These are phyloP conservation scores for Paramyrothecium sp. DNA, from an alignment of 2,329 filamentous ascomycete species.

Conservation along the genomic window DNA sequence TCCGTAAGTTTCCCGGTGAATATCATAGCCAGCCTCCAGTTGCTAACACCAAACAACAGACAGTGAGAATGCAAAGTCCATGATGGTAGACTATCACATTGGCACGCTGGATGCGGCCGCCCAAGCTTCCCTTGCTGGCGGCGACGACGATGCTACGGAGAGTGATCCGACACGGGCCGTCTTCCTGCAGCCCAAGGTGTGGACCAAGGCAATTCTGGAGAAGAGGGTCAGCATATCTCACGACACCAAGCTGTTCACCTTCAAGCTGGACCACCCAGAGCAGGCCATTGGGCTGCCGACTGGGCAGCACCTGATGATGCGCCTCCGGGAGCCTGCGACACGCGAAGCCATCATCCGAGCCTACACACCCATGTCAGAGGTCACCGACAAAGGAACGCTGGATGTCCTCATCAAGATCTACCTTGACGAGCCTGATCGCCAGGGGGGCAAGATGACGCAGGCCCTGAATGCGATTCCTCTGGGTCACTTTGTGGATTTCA, in stretches of 20 bases:
- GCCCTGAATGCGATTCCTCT: slow-evolving; percentile 72
- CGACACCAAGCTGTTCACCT: slow-evolving; percentile 80
- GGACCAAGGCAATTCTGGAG: slow-evolving; percentile 72
- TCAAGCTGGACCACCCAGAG: slow-evolving; percentile 68
- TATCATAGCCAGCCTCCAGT: not conserved
- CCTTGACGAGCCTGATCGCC: slow-evolving; percentile 51
- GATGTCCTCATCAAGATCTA: slow-evolving; percentile 85
- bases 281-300: slow-evolving; percentile 76
- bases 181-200: slow-evolving; percentile 71
- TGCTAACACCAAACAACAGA: slow-evolving; percentile 51
- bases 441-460: slow-evolving; percentile 79
- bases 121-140: slow-evolving; percentile 46
- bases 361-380: slow-evolving; percentile 80
- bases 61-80: slow-evolving; percentile 85
- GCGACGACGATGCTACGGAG: slow-evolving; percentile 32
- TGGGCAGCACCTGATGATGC: slow-evolving; percentile 85
- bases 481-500: slow-evolving; percentile 77
- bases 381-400: slow-evolving; percentile 57
- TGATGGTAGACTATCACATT: slow-evolving; percentile 86
- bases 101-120: slow-evolving; percentile 68
- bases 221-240: slow-evolving; percentile 68
- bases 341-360: slow-evolving; percentile 75
- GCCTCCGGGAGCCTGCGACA: slow-evolving; percentile 69
- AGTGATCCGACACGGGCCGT: slow-evolving; percentile 45
- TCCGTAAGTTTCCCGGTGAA: slow-evolving; percentile 60